phyloP scores from a whole-genome alignment of 192 early-diverging fungal species.

The Entomortierella beljakovae region DNA sequence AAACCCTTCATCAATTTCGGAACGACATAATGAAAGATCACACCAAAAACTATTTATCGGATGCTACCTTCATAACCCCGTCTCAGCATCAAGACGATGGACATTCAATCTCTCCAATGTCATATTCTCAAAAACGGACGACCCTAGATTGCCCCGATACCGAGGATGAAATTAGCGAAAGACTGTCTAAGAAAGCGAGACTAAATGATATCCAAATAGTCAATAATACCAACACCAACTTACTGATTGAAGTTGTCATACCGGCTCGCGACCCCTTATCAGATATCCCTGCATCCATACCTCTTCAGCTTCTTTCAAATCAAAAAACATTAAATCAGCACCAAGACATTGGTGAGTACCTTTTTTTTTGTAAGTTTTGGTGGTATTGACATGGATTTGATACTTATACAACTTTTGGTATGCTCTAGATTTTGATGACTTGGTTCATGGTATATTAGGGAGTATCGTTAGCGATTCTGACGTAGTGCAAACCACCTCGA shows the following conservation, averaged over 20 bases:
- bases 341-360: background rate
- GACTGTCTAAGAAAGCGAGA: slow-evolving; percentile 15
- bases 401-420: background rate
- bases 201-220: background rate
- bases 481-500: background rate
- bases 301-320: background rate
- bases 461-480: background rate
- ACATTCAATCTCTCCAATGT: background rate
- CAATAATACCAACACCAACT: background rate
- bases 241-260: background rate
- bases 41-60: background rate
- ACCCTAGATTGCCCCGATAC: slow-evolving; percentile 3
- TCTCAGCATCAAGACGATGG: background rate
- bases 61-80: background rate
- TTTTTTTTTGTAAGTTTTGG: too few species aligned
- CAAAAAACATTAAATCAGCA: background rate
- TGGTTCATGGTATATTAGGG: background rate
- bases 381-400: too few species aligned
- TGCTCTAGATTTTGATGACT: slow-evolving; percentile 8
- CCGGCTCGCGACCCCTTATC: background rate
- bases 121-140: slow-evolving; percentile 15
- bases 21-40: background rate
- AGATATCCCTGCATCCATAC: background rate
- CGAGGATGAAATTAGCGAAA: background rate
- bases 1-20: slow-evolving; percentile 7